Evolutionary conservation across 306 rosid species (phyloP).

Genomic region (Rosa chinensis): DNA sequence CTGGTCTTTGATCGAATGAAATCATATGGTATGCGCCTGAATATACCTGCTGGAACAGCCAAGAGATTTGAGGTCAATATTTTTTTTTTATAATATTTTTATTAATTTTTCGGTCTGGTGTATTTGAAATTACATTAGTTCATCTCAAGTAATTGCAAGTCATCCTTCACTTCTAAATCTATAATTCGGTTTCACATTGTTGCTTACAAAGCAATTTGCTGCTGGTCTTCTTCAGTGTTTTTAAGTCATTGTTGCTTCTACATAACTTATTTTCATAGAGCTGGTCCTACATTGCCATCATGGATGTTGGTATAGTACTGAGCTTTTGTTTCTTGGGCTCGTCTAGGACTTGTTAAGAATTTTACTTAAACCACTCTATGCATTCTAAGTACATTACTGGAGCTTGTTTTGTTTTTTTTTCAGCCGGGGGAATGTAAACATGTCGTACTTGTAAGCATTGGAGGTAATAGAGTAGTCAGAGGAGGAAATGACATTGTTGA

Average conservation of each 20-base stretch:
- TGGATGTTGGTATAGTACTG: too few species aligned
- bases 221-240: not conserved
- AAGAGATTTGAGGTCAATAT: conserved; percentile 77
- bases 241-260: not conserved
- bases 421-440: conserved; percentile 86
- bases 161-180: not conserved
- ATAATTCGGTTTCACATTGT: not conserved
- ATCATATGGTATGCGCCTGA: conserved; percentile 85
- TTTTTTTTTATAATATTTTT: conserved; percentile 10
- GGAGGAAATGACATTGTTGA: conserved; percentile 79
- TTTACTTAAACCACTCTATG: not conserved
- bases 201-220: not conserved
- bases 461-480: conserved; percentile 75
- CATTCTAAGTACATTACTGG: conserved; percentile 24
- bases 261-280: not conserved
- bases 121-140: conserved; percentile 6
- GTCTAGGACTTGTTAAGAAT: not conserved
- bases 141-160: not conserved
- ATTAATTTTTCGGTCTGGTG: not conserved
- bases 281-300: too few species aligned
- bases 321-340: too few species aligned
- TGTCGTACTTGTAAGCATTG: conserved; percentile 74
- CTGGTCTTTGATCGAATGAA: conserved; percentile 77
- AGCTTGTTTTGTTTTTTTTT: conserved; percentile 31
- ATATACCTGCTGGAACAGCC: conserved; percentile 87